These are phyloP conservation scores for Phylloporus sp. DNA, from an alignment of 768 basidiomycete species.

Conservation along the genomic window DNA sequence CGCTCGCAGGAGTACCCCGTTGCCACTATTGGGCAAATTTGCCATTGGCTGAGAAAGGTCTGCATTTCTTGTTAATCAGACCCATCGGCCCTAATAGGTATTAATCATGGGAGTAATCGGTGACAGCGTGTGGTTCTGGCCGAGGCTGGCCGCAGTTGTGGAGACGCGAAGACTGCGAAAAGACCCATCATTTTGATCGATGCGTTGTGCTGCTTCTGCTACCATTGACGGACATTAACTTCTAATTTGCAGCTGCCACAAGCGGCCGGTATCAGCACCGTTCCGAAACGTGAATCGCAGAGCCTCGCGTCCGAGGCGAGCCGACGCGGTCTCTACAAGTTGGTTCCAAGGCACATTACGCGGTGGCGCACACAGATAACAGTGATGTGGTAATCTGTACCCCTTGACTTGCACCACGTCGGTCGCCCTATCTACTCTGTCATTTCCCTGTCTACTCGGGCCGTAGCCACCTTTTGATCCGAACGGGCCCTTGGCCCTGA, in stretches of 20 bases:
- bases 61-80: conserved; percentile 4
- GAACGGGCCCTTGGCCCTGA: too few relatives aligned
- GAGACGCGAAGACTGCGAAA: too few relatives aligned
- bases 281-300: background rate
- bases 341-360: too few relatives aligned
- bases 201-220: background rate
- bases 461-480: too few relatives aligned
- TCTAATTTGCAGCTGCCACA: conserved; percentile 1
- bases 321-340: background rate
- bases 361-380: too few relatives aligned
- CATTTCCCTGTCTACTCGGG: too few relatives aligned
- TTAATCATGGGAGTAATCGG: background rate
- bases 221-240: conserved; percentile 10
- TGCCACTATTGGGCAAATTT: conserved; percentile 10
- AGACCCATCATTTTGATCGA: too few relatives aligned
- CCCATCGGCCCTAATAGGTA: background rate
- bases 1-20: conserved; percentile 1
- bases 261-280: too few relatives aligned
- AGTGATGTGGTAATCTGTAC: too few relatives aligned
- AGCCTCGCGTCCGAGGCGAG: too few relatives aligned
- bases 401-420: background rate
- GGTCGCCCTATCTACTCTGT: too few relatives aligned
- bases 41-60: conserved; percentile 17
- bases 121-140: background rate
- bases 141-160: too few relatives aligned